Base-by-base conservation (phyloP, 495 filamentous ascomycete genomes). In the Penicillium coprophilum region DNA sequence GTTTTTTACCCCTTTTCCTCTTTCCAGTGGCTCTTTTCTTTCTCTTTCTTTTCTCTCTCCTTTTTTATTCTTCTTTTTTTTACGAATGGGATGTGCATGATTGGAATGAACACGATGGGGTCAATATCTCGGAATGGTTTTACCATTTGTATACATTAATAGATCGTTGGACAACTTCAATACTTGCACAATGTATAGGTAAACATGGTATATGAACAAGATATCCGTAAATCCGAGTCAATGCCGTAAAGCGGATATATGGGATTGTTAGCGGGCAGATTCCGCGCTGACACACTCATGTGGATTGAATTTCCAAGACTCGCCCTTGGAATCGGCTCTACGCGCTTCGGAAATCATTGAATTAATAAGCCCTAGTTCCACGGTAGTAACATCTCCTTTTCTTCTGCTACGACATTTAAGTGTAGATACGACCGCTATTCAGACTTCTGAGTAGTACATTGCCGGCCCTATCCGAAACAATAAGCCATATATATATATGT, bases 231-330 rank as follows among this genome's bases (percentile, higher is more conserved):
- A 24, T 21, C 60, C 46, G 55, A 30, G 19, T n/a, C n/a, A 17
- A 6, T 20, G 30, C 15, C 11, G 5, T 0, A 11, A 17, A 1
- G 2, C 45, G 45, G 45, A 47, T 47, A 47, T 38, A 38, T 21
- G 8, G 8, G 5, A 9, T 46, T 12, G 13, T 24, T 12, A 48
- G 58, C 67, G 67, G 67, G 20, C 20, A 27, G 20, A 44, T 70
- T 70, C 65, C 67, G 67, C 64, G 65, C 67, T 70, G 56, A 64
- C 64, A 63, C 36, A 62, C 31, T 62, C 24, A 15, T 27, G 27
- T 30, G 45, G 45, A 32, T 47, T 30, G 5, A 31, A 20, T 47
- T 53, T 53, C 62, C 34, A 38, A 38, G 31, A 54, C 21, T 55
- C 53, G 61, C 58, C 63, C 60, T 57, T 61, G 49, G 61, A 28